phyloP scores from a whole-genome alignment of 306 rosid species.

The Pyrus communis region DNA sequence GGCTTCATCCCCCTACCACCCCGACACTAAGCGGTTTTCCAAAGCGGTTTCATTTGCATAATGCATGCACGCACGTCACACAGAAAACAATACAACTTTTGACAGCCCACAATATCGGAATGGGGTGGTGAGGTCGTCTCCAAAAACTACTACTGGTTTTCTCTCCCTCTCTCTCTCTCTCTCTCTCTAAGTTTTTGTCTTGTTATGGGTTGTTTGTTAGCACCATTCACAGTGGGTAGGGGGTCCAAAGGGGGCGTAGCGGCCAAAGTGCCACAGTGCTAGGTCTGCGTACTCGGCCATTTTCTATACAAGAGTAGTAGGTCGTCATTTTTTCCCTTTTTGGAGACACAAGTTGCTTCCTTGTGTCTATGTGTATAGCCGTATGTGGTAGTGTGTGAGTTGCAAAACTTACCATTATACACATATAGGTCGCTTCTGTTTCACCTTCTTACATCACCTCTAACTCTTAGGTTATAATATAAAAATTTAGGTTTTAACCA shows the following conservation, averaged over 20 bases:
- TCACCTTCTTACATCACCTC: too few species aligned
- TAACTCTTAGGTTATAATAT: too few species aligned
- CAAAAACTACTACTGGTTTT: slow-evolving; percentile 26
- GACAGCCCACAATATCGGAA: slow-evolving; percentile 68
- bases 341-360: neutral
- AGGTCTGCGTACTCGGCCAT: neutral
- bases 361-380: neutral
- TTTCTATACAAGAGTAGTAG: neutral
- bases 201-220: slow-evolving; percentile 23
- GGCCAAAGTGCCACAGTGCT: neutral
- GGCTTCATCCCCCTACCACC: slow-evolving; percentile 47
- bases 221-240: neutral
- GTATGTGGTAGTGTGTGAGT: neutral
- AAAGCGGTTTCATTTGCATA: neutral
- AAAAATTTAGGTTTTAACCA: too few species aligned
- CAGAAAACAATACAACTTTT: slow-evolving; percentile 26
- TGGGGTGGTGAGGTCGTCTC: slow-evolving; percentile 14
- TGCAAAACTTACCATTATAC: neutral
- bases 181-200: slow-evolving; percentile 23
- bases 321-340: neutral
- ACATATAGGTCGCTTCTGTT: too few species aligned
- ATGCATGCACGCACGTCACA: slow-evolving; percentile 1
- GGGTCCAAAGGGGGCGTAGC: slow-evolving; percentile 1
- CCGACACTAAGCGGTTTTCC: slow-evolving; percentile 56
- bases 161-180: slow-evolving; percentile 4